A percentile compares a stretch with the other conserved stretches of the same genome.
These are phyloP conservation scores for Barnettozyma sucrosica DNA, from an alignment of 805 yeast genomes.

Conservation along the genomic window DNA sequence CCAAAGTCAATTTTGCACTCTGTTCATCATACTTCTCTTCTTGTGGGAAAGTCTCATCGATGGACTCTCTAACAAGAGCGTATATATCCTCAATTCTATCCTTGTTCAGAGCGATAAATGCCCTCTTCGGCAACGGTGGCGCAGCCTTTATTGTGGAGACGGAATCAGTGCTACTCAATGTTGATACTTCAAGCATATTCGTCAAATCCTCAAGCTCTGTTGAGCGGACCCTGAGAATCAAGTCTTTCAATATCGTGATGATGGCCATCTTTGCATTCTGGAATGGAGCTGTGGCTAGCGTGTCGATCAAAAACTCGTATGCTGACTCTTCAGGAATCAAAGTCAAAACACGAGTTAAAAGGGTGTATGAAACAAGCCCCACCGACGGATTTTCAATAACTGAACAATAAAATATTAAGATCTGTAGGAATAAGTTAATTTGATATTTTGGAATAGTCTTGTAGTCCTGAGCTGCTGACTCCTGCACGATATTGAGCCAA, in stretches of 20 bases:
- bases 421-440: slow-evolving; percentile 35
- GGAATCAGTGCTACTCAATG: slow-evolving; percentile 2
- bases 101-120: slow-evolving; percentile 38
- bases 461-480: slow-evolving; percentile 18
- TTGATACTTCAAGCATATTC: slow-evolving; percentile 5
- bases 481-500: slow-evolving; percentile 30
- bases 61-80: slow-evolving; percentile 33
- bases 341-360: slow-evolving; percentile 59
- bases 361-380: slow-evolving; percentile 45
- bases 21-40: slow-evolving; percentile 18
- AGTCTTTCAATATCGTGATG: slow-evolving; percentile 64
- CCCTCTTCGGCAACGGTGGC: slow-evolving; percentile 37
- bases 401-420: slow-evolving; percentile 34
- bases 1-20: slow-evolving; percentile 41
- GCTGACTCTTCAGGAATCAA: slow-evolving; percentile 49
- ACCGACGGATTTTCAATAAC: slow-evolving; percentile 31
- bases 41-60: slow-evolving; percentile 26
- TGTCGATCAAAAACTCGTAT: slow-evolving; percentile 57
- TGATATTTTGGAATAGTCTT: slow-evolving; percentile 28
- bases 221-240: slow-evolving; percentile 38
- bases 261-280: slow-evolving; percentile 53
- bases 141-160: slow-evolving; percentile 3
- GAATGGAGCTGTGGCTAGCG: slow-evolving; percentile 62
- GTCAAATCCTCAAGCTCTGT: slow-evolving; percentile 9
- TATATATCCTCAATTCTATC: slow-evolving; percentile 39